These are phyloP conservation scores for Cladophialophora yegresii DNA, from an alignment of 2,329 filamentous ascomycete genomes.

Conservation along the genomic window DNA sequence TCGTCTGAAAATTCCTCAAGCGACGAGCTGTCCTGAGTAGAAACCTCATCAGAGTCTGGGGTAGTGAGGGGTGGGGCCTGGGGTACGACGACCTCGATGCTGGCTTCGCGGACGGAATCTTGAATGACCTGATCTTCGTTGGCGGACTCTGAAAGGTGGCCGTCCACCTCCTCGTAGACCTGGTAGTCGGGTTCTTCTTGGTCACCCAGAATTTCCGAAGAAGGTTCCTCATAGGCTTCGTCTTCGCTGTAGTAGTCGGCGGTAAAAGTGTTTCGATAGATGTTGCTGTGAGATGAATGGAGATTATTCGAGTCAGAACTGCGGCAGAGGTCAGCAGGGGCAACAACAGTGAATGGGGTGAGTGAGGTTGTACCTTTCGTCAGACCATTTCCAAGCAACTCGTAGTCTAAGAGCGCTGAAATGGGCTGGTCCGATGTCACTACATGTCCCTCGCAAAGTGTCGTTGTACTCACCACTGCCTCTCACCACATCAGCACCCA, in stretches of 20 bases:
- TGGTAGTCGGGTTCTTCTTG: slow-evolving; percentile 9
- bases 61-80: slow-evolving; percentile 29
- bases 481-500: slow-evolving; percentile 55
- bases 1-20: slow-evolving; percentile 11
- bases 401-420: slow-evolving; percentile 38
- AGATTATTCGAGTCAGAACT: neutral
- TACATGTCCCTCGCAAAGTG: neutral
- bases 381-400: slow-evolving; percentile 40
- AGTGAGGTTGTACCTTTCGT: slow-evolving; percentile 30
- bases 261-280: slow-evolving; percentile 44
- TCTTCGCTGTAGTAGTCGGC: slow-evolving; percentile 46
- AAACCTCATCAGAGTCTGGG: slow-evolving; percentile 30
- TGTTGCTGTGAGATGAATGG: neutral
- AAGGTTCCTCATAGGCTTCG: slow-evolving; percentile 16
- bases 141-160: slow-evolving; percentile 5
- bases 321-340: neutral
- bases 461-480: slow-evolving; percentile 38
- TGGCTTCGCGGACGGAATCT: slow-evolving; percentile 27
- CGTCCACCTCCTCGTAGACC: slow-evolving; percentile 17
- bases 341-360: neutral
- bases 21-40: slow-evolving; percentile 20
- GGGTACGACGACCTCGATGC: slow-evolving; percentile 27
- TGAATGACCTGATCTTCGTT: slow-evolving; percentile 28
- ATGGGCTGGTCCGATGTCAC: slow-evolving; percentile 18
- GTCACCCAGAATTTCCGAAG: slow-evolving; percentile 1